Base-by-base conservation (phyloP, 148 eudicot species). In the Chenopodium album region DNA sequence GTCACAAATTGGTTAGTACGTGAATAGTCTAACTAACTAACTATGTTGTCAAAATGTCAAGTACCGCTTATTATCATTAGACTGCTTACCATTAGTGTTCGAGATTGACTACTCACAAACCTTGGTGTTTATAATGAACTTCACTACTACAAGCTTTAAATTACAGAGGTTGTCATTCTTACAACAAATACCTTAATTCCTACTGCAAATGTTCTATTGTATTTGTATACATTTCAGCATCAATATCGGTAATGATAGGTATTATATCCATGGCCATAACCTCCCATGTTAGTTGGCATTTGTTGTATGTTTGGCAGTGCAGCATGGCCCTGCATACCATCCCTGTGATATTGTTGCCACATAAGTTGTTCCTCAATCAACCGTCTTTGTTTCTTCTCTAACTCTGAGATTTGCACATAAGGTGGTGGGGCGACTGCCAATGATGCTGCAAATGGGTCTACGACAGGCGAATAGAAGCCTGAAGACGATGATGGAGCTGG, bases 381-480 rank as follows among this genome's bases (percentile, higher is more conserved):
- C 52, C 87, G 46, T 78, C 86, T 86, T 68, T 91, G 98, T 78
- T 94, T 95, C 85, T 85, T 92, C 84, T 95, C 98, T 87, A 93
- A 52, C 26, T 95, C 99, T 14, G 95, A 84, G 94, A 95, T 94
- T 76, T 95, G 99, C 75, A 95, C 95, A 28, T 88, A 95, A 4
- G 94, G 19, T 7, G 97, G 97, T 52, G 98, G 93, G 0, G 98
- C 82, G 19, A 93, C 89, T 4, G 82, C 89, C 3, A 89, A 67
- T 7, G 98, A 93, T 1, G 94, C 90, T 4, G 90, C 90, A 83
- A 94, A 96, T 0, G 98, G 97, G 75, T 92, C 98, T 0, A 52
- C 50, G 0, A 71, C 31, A 2, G 14, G 31, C 12, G n/a, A 50
- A 0, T 54, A 79, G 13, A 76, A 87, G 2, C 81, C 83, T 4